phyloP scores from a whole-genome alignment of 305 asterid species.

The Caryopteris hybrid region DNA sequence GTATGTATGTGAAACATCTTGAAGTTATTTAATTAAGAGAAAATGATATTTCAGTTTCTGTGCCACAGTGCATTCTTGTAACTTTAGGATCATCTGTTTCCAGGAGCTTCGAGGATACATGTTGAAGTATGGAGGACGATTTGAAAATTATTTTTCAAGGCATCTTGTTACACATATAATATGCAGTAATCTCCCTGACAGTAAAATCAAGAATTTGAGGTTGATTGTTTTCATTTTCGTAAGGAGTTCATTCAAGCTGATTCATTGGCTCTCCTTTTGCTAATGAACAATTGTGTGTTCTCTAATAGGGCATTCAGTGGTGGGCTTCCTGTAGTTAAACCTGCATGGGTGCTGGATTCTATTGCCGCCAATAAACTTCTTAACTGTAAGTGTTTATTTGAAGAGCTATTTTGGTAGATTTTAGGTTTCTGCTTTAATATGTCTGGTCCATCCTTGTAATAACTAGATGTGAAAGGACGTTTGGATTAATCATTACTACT shows the following conservation, averaged over 20 bases:
- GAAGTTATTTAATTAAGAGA: neutral
- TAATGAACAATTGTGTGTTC: constrained; percentile 11
- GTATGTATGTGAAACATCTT: neutral
- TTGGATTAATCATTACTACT: constrained; percentile 1
- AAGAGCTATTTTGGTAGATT: neutral
- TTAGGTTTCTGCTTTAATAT: neutral
- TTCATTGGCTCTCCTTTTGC: constrained; percentile 3
- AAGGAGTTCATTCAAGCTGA: neutral
- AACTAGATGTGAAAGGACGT: neutral
- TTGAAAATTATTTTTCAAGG: constrained; percentile 89
- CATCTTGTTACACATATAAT: constrained; percentile 83
- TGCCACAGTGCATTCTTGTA: neutral
- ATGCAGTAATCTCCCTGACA: constrained; percentile 95
- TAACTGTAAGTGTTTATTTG: constrained; percentile 58
- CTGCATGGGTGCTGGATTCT: constrained; percentile 88
- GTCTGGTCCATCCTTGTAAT: neutral
- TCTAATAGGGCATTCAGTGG: constrained; percentile 80
- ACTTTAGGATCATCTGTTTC: constrained; percentile 6
- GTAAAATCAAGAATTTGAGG: constrained; percentile 97
- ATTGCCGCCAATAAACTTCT: constrained; percentile 81
- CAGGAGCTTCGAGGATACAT: constrained; percentile 92
- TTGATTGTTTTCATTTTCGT: constrained; percentile 18
- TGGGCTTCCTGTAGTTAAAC: constrained; percentile 96
- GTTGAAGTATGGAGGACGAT: constrained; percentile 86
- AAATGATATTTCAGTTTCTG: neutral